Evolutionary conservation across 2,329 filamentous ascomycete species (phyloP).

Genomic region (Uncinocarpus reesii): DNA sequence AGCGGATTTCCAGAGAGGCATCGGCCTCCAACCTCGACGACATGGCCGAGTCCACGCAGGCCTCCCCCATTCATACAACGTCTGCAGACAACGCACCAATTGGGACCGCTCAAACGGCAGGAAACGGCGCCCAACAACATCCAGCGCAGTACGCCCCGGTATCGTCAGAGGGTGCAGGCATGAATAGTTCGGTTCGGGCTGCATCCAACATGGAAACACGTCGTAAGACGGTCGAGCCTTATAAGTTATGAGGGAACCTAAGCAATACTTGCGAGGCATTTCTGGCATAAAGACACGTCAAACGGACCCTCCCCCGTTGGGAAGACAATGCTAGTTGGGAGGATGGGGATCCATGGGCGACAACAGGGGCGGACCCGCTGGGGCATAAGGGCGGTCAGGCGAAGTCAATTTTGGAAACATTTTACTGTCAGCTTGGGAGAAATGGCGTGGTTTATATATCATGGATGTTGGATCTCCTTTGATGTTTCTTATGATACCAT

Average conservation of each 20-base stretch:
- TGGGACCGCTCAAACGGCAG: neutral
- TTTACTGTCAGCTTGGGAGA: neutral
- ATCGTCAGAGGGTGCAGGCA: neutral
- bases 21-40: slow-evolving; percentile 3
- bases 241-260: slow-evolving; percentile 11
- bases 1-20: slow-evolving; percentile 21
- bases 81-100: slow-evolving; percentile 8
- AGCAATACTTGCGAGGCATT: neutral
- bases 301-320: neutral
- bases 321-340: neutral
- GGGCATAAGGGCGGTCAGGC: slow-evolving; percentile 3
- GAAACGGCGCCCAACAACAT: slow-evolving; percentile 5
- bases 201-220: slow-evolving; percentile 7
- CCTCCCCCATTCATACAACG: neutral
- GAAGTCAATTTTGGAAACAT: neutral
- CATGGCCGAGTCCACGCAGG: neutral
- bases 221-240: slow-evolving; percentile 10
- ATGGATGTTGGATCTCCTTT: neutral
- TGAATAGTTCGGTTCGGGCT: neutral
- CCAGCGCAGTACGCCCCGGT: neutral
- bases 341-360: neutral
- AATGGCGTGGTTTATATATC: too few relatives aligned
- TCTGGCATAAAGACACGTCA: too few relatives aligned
- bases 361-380: slow-evolving; percentile 3
- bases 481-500: neutral